Percentiles rank a stretch among this genome's conserved stretches.
Conservation (phyloP, 1,284 basidiomycete species). For the Moniliophthora roreri region DNA sequence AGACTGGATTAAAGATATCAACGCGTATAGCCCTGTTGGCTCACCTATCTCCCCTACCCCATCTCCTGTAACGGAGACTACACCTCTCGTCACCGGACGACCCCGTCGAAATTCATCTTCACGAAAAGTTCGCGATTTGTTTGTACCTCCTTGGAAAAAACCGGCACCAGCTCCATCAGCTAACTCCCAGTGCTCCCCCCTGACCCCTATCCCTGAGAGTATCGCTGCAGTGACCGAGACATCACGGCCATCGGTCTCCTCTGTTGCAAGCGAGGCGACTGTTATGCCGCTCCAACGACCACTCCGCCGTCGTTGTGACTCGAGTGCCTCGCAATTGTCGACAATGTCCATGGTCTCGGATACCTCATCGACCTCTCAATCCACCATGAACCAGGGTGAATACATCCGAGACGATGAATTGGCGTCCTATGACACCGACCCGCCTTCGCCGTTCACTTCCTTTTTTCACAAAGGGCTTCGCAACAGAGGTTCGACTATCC, state of each 20-base stretch:
- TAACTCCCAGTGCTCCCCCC: too few species aligned
- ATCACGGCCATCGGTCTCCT: neutral
- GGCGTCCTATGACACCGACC: neutral
- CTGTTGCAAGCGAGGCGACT: neutral
- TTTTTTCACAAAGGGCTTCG: neutral
- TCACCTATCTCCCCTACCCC: neutral
- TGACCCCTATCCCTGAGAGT: too few species aligned
- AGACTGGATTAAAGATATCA: neutral
- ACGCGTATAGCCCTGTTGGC: neutral
- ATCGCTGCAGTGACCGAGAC: too few species aligned
- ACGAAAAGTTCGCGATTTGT: too few species aligned
- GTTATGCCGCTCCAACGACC: neutral
- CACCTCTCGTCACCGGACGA: too few species aligned
- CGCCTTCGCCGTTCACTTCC: neutral
- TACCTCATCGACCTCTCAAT: neutral
- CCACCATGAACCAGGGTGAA: neutral
- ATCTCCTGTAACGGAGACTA: neutral
- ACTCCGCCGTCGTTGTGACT: neutral
- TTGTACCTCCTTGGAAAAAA: too few species aligned
- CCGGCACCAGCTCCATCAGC: too few species aligned
- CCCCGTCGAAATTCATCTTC: too few species aligned
- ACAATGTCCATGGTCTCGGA: neutral
- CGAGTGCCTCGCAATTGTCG: neutral
- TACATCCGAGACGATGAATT: neutral
- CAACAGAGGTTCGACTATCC: constrained; percentile 1